These are phyloP conservation scores for Nevesoporus exiguus DNA, from an alignment of 768 basidiomycete species.

Conservation along the genomic window DNA sequence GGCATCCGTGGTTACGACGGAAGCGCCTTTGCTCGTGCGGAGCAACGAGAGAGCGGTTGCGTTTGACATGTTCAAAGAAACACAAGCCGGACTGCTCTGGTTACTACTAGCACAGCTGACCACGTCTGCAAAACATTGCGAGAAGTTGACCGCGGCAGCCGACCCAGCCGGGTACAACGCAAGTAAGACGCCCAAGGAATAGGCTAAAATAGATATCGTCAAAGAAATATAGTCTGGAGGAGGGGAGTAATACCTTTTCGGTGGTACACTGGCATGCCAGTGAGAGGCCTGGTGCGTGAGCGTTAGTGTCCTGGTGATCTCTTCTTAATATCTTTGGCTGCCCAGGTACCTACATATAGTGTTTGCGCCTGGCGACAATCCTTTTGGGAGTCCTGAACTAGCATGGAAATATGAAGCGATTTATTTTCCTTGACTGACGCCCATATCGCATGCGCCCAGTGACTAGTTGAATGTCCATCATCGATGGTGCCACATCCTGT, in stretches of 20 bases:
- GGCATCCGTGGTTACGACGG: neutral
- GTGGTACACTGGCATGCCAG: conserved; percentile 6
- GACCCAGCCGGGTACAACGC: neutral
- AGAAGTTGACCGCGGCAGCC: conserved; percentile 5
- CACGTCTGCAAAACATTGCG: conserved; percentile 15
- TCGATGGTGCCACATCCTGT: no score
- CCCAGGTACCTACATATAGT: no score
- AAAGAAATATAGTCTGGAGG: neutral
- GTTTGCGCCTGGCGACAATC: no score
- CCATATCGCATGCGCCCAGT: no score
- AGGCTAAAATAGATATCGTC: conserved; percentile 1
- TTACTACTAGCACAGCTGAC: conserved; percentile 1
- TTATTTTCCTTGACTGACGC: no score
- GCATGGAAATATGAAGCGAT: no score
- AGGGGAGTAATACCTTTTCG: conserved; percentile 7
- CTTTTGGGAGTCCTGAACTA: no score
- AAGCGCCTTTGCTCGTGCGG: conserved; percentile 7
- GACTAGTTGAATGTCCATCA: no score
- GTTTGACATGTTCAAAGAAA: conserved; percentile 1
- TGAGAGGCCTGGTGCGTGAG: neutral
- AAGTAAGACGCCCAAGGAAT: neutral
- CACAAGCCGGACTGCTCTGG: neutral
- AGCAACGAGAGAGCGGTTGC: conserved; percentile 14
- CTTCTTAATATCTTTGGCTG: neutral
- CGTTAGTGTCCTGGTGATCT: neutral